phyloP scores from a whole-genome alignment of 2,329 filamentous ascomycete genomes.

The Fusarium metavorans region DNA sequence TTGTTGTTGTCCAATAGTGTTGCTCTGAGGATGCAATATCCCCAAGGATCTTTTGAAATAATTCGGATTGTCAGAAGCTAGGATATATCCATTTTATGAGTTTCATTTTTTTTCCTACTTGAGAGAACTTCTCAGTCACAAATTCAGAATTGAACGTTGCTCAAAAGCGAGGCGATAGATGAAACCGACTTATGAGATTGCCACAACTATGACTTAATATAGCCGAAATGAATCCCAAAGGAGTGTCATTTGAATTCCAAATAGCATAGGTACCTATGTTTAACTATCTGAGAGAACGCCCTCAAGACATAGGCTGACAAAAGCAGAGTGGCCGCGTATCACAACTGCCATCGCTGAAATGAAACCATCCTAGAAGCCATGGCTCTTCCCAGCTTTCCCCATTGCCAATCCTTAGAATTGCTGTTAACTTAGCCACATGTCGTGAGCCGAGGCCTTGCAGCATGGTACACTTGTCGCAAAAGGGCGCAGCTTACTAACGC shows the following conservation, averaged over 20 bases:
- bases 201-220: not conserved
- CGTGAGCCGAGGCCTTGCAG: not conserved
- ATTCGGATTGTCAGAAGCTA: no score
- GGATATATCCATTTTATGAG: no score
- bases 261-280: not conserved
- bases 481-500: not conserved
- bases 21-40: no score
- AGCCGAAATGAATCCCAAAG: not conserved
- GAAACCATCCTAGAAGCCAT: not conserved
- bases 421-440: not conserved
- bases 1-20: no score
- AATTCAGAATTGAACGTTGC: no score
- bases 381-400: no score
- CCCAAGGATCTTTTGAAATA: no score
- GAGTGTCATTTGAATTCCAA: accelerated
- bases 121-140: no score
- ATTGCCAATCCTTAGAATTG: not conserved
- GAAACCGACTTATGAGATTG: not conserved
- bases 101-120: no score
- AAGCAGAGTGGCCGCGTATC: not conserved
- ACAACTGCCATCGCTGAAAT: not conserved
- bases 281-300: not conserved
- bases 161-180: no score
- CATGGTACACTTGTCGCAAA: not conserved
- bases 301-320: not conserved